Evolutionary conservation across 495 filamentous ascomycete species (phyloP).

Genomic region (Copromyces sp.): DNA sequence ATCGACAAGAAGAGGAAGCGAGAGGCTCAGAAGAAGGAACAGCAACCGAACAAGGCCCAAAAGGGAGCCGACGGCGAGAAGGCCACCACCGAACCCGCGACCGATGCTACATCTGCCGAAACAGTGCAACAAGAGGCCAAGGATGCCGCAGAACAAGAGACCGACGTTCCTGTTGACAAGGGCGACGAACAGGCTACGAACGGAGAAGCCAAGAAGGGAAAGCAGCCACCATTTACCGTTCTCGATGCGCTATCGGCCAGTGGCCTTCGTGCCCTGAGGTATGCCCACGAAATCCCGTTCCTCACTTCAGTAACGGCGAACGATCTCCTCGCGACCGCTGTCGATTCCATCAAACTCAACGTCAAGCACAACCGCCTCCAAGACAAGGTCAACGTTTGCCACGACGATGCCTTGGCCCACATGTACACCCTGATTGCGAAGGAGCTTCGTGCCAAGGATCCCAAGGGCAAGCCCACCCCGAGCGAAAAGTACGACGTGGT

Average conservation of each 20-base stretch:
- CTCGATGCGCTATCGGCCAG: constrained; percentile 94
- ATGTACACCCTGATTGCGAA: constrained; percentile 64
- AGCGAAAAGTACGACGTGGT: constrained; percentile 74
- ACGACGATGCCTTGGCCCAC: constrained; percentile 73
- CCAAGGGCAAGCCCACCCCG: constrained; percentile 15
- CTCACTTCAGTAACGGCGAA: constrained; percentile 78
- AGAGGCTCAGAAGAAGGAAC: constrained; percentile 19
- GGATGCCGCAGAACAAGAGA: constrained; percentile 14
- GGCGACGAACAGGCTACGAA: constrained; percentile 8
- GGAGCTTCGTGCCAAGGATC: constrained; percentile 23
- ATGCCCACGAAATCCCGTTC: constrained; percentile 81
- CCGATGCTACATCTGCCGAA: constrained; percentile 2
- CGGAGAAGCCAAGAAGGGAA: constrained; percentile 14
- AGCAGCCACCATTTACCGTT: constrained; percentile 52
- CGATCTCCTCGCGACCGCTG: constrained; percentile 69
- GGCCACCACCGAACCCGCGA: background rate
- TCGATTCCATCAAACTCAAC: constrained; percentile 70
- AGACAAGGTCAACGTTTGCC: constrained; percentile 58
- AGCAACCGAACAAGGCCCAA: constrained; percentile 17
- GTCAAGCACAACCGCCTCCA: constrained; percentile 68
- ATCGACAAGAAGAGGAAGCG: constrained; percentile 40
- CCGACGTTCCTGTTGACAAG: background rate
- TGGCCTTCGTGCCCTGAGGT: constrained; percentile 83
- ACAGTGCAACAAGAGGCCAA: constrained; percentile 10
- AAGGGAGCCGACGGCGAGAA: constrained; percentile 7